These are phyloP conservation scores for Viridothelium virens DNA, from an alignment of 495 filamentous ascomycete genomes.

Conservation along the genomic window DNA sequence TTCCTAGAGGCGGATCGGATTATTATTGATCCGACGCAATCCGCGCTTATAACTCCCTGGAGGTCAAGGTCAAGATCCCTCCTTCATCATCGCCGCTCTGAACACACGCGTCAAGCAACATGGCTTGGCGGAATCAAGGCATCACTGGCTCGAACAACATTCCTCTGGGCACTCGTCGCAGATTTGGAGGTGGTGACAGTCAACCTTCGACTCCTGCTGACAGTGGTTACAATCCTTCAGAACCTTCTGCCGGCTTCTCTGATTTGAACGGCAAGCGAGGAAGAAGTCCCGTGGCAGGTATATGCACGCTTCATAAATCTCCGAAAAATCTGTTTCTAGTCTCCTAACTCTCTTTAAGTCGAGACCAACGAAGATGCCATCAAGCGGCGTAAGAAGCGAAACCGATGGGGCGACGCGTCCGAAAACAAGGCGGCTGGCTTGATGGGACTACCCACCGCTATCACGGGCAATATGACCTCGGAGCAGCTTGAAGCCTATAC, in stretches of 20 bases:
- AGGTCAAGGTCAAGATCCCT: not conserved
- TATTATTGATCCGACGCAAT: not conserved
- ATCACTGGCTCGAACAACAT: conserved; percentile 99
- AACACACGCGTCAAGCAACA: conserved; percentile 35
- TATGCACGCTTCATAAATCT: conserved; percentile 17
- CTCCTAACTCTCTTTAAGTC: conserved; percentile 18
- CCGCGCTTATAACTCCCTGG: not conserved
- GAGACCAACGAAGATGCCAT: conserved; percentile 58
- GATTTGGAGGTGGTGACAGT: conserved; percentile 64
- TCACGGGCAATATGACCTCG: conserved; percentile 92
- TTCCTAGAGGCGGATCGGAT: not conserved
- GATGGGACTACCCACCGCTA: conserved; percentile 94
- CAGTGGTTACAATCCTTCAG: conserved; percentile 51
- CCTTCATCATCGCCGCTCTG: not conserved
- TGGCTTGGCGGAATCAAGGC: conserved; percentile 91
- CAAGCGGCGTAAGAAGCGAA: conserved; percentile 88
- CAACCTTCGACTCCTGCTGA: conserved; percentile 39
- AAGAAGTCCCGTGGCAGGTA: conserved; percentile 64
- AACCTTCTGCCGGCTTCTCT: conserved; percentile 40
- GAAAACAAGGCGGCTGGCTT: conserved; percentile 97
- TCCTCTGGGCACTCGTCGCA: conserved; percentile 78
- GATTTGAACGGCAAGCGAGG: conserved; percentile 59
- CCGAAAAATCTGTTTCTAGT: not conserved
- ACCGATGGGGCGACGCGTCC: conserved; percentile 90
- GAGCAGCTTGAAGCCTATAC: conserved; percentile 97